Conservation (phyloP, 805 yeast species). For the Lachancea meyersii region DNA sequence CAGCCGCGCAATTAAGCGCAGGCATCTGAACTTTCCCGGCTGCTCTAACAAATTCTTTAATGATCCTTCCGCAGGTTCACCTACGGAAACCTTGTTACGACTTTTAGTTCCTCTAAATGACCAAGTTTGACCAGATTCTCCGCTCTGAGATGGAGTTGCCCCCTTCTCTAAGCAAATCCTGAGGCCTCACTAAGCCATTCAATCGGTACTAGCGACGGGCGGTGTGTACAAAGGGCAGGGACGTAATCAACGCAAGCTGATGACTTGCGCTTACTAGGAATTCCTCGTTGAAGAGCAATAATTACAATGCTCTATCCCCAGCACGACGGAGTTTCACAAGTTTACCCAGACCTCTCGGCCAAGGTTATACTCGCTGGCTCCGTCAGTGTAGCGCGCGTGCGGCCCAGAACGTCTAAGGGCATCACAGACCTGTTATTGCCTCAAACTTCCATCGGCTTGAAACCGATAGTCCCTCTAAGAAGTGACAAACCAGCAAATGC, state of each 20-base stretch:
- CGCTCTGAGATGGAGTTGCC: conserved; percentile 35
- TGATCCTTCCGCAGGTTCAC: conserved; percentile 38
- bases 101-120: conserved; percentile 42
- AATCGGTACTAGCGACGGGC: conserved; percentile 44
- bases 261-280: conserved; percentile 43
- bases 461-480: conserved; percentile 40
- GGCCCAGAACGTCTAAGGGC: conserved; percentile 45
- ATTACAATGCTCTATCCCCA: conserved; percentile 38
- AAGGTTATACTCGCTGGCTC: conserved; percentile 40
- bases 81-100: conserved; percentile 42
- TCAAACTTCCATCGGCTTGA: conserved; percentile 41
- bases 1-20: conserved; percentile 32
- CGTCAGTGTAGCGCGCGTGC: conserved; percentile 45
- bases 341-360: conserved; percentile 39
- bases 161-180: conserved; percentile 34
- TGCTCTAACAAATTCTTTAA: conserved; percentile 24
- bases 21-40: conserved; percentile 13
- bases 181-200: conserved; percentile 41
- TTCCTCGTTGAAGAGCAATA: conserved; percentile 43
- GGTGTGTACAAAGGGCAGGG: conserved; percentile 42
- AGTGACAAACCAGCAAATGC: conserved; percentile 35
- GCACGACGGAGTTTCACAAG: conserved; percentile 39
- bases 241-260: conserved; percentile 42
- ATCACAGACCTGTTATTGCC: conserved; percentile 43
- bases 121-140: conserved; percentile 39